A percentile compares a stretch with the other conserved stretches of the same genome.
Conservation (phyloP, 345 rosid genomes). For the Alliaria petiolata region DNA sequence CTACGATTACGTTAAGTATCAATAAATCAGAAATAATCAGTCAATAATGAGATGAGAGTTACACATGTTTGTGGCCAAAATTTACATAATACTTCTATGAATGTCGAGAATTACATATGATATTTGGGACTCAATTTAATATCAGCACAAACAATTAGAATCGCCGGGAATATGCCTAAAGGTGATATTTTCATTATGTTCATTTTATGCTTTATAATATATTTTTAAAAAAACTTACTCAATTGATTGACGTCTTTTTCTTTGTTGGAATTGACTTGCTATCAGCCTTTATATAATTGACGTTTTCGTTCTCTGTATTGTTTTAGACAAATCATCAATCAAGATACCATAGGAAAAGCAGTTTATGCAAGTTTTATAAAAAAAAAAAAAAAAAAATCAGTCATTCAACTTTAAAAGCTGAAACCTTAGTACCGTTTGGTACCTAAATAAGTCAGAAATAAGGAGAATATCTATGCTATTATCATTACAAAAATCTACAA, state of each 20-base stretch:
- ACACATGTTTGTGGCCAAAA: background rate
- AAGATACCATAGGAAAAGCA: background rate
- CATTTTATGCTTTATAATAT: background rate
- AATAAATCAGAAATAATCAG: background rate
- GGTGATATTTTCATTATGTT: background rate
- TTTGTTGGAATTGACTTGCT: background rate
- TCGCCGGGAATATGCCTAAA: background rate
- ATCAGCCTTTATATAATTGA: background rate
- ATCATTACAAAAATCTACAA: background rate
- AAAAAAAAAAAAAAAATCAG: background rate
- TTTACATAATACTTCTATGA: background rate
- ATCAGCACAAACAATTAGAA: background rate
- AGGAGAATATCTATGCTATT: background rate
- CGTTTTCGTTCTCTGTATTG: conserved; percentile 4
- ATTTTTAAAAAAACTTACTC: background rate
- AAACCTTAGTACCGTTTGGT: conserved; percentile 24
- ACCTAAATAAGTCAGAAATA: conserved; percentile 11
- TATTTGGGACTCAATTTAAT: background rate
- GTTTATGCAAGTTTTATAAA: background rate
- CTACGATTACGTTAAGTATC: background rate
- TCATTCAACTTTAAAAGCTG: conserved; percentile 12
- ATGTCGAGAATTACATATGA: background rate
- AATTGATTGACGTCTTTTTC: background rate
- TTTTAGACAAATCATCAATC: background rate
- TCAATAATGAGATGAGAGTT: background rate